Evolutionary conservation across 257 asterid genomes (phyloP), one percentile per base, ranked within the genome.

Genomic region (Cynanchum wilfordii): DNA sequence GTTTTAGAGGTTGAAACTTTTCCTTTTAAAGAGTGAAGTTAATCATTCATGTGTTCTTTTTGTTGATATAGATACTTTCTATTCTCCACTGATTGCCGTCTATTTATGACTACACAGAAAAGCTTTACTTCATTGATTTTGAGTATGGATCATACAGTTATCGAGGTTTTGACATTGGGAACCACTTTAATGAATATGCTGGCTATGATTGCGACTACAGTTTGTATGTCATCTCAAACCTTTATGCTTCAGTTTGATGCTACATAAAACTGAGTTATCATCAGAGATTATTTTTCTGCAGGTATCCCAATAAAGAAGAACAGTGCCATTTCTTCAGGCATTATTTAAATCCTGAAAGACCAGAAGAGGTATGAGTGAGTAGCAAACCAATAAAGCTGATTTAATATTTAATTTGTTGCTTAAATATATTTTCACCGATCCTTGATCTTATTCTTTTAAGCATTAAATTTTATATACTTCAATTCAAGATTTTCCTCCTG

Each of bases 151-250:
- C 97, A 57, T 94, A 91, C 87, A 88, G 78, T 81, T 91, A 86
- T 82, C 86, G 97, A 85, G 98, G 98, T 67, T 94, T 94, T 77
- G 98, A 94, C 87, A 88, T 94, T 79, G 98, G 98, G 70, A 94
- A 94, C 82, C 98, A 94, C 95, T 94, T 94, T 87, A 91, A 91
- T 68, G 98, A 91, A 87, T 94, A 94, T 76, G 97, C 97, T 77
- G 97, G 98, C 87, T 93, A 93, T 73, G 96, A 93, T 66, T 93
- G 98, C 82, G 98, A 91, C 83, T 93, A 93, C 83, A 85, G 73
- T 83, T 70, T 87, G 97, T 94, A 85, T 33, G 96, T 83, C 10
- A 19, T 69, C 70, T 50, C 29, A 29, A 20, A 30, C 16, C 69
- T 51, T 73, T 69, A 20, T 40, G 64, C 62, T 36, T 47, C 59